Percentiles rank a stretch among this genome's conserved stretches.
These are phyloP conservation scores for Trichoderma sp. DNA, from an alignment of 2,329 filamentous ascomycete species.

Conservation along the genomic window DNA sequence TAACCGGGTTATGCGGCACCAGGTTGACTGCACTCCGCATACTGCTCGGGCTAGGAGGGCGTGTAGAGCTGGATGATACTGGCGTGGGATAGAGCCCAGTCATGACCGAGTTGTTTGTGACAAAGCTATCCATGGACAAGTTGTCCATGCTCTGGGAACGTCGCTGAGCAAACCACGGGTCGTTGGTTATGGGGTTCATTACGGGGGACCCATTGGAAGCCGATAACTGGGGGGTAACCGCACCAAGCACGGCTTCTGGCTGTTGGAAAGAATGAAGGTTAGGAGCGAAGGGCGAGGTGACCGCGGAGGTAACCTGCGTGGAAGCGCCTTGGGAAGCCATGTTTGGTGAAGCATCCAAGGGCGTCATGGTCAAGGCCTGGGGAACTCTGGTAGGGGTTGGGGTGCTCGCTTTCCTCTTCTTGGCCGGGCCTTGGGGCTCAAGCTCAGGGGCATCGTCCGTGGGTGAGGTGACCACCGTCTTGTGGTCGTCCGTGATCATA, in stretches of 20 bases:
- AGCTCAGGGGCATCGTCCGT: not conserved
- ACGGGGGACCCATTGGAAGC: conserved; percentile 64
- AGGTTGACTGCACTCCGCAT: conserved; percentile 49
- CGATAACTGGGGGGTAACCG: conserved; percentile 40
- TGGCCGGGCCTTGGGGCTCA: conserved; percentile 58
- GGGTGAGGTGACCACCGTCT: conserved; percentile 61
- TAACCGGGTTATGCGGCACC: conserved; percentile 46
- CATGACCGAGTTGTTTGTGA: conserved; percentile 40
- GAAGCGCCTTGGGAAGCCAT: conserved; percentile 38
- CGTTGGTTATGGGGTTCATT: conserved; percentile 58
- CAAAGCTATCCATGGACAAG: conserved; percentile 34
- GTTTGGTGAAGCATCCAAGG: conserved; percentile 62
- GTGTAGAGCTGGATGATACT: conserved; percentile 71
- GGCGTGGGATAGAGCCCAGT: conserved; percentile 71
- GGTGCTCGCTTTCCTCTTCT: conserved; percentile 76
- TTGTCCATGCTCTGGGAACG: conserved; percentile 67
- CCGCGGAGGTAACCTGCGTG: conserved; percentile 37
- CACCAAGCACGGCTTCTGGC: conserved; percentile 49
- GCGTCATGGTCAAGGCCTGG: conserved; percentile 77
- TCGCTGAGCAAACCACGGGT: conserved; percentile 59
- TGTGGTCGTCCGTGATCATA: conserved; percentile 98
- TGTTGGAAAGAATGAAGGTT: conserved; percentile 47
- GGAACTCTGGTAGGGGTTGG: conserved; percentile 64
- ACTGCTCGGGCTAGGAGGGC: conserved; percentile 71
- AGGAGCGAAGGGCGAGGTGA: conserved; percentile 57